Evolutionary conservation across 371 early-diverging fungal species (phyloP), one percentile per base, ranked within the genome.

Genomic region (Furculomyces boomerangus): DNA sequence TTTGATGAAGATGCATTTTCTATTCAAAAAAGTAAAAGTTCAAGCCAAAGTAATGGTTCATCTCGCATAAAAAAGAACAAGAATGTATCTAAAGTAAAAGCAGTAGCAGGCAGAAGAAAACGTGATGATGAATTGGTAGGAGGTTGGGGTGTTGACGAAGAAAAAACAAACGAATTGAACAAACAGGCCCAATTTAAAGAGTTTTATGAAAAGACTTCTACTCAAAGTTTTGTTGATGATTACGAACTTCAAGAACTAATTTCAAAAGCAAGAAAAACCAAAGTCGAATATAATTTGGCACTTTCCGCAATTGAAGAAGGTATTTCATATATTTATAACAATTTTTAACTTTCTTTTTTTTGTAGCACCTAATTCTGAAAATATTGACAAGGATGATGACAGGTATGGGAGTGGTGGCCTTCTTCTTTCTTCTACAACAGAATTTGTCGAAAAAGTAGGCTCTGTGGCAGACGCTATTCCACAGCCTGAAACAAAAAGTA

Each of bases 241-340:
- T 24, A 47, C 31, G 55, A 54, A 40, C 30, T 51, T 3, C 37
- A 30, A 41, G 26, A 40, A 31, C 18, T 29, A n/a, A 37, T 54
- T 2, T 45, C 49, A 3, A 54, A 25, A 54, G 39, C 46, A 26
- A 3, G 41, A 22, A 45, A 43, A 30, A 13, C 49, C 5, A 54
- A 54, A 25, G 3, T 54, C 3, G 49, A 54, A 13, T 54, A 40
- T 22, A 47, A 47, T 22, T 41, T 54, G 20, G 24, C 16, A 46
- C 5, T 30, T 46, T 26, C 16, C 16, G 7, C 7, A 46, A 8
- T 28, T 30, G 7, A 8, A 8, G 16, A 26, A 8, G 7, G 5
- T 46, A 8, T 46, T 46, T 30, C 16, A 8, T 46, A 8, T 8
- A 3, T 50, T 43, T 16, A n/a, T 43, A 13, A 20, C 43, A 13